These are phyloP conservation scores for Pilobolus umbonatus DNA, from an alignment of 192 early-diverging fungal genomes.

Conservation along the genomic window DNA sequence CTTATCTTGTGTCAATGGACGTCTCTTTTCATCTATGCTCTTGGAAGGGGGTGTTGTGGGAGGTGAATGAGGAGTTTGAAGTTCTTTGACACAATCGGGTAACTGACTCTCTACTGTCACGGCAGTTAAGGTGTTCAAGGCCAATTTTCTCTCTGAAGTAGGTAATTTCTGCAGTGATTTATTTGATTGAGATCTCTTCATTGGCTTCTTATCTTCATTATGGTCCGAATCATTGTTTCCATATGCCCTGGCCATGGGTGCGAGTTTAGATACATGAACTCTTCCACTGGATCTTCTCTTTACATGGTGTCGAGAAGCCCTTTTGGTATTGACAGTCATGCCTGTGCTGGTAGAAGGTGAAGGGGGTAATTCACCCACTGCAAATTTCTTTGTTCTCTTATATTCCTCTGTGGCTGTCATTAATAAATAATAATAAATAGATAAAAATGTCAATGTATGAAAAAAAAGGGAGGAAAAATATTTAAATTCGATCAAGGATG, in stretches of 20 bases:
- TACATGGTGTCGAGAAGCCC: slow-evolving; percentile 26
- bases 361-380: slow-evolving; percentile 15
- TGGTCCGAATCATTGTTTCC: background rate
- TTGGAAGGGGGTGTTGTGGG: slow-evolving; percentile 2
- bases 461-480: too few species aligned
- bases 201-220: slow-evolving; percentile 1
- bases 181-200: slow-evolving; percentile 19
- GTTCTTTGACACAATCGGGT: background rate
- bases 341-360: slow-evolving; percentile 10
- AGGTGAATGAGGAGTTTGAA: background rate
- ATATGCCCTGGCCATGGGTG: slow-evolving; percentile 26
- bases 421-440: background rate
- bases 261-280: slow-evolving; percentile 30
- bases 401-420: background rate
- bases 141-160: background rate
- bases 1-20: too few species aligned
- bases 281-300: slow-evolving; percentile 30
- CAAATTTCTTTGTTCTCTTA: slow-evolving; percentile 5
- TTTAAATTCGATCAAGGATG: too few species aligned
- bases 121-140: background rate
- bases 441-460: background rate
- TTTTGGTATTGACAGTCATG: slow-evolving; percentile 2
- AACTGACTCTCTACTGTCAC: background rate
- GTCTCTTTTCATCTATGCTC: too few species aligned
- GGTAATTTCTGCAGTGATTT: slow-evolving; percentile 10